These are phyloP conservation scores for Triticum timopheevii DNA, from an alignment of 176 grass and related monocot genomes.

Conservation along the genomic window DNA sequence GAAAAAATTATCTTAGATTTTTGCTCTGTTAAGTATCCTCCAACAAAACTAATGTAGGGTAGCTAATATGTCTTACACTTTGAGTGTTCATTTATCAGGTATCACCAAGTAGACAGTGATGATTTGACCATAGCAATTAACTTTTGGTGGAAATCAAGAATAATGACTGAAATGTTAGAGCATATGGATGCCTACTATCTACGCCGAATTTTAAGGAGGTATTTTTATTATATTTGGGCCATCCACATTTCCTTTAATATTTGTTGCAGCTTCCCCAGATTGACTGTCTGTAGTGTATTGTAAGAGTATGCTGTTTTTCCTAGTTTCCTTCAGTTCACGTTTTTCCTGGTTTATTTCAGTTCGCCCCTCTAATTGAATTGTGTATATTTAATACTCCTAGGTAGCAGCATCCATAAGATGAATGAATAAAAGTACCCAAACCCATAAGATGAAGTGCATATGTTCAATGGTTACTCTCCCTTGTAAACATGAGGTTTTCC, in stretches of 20 bases:
- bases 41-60: neutral
- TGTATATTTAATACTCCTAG: neutral
- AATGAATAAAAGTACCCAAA: neutral
- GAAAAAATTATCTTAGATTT: neutral
- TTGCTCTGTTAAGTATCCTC: constrained; percentile 6
- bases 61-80: constrained; percentile 5
- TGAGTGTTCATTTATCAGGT: constrained; percentile 62
- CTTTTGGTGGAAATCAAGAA: constrained; percentile 93
- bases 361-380: neutral
- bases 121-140: constrained; percentile 93
- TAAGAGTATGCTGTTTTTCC: neutral
- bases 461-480: neutral
- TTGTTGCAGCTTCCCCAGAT: neutral
- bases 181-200: constrained; percentile 99
- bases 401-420: neutral
- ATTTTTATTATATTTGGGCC: constrained; percentile 33
- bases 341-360: neutral
- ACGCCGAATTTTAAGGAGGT: constrained; percentile 84
- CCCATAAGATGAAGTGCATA: neutral
- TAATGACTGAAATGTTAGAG: constrained; percentile 80
- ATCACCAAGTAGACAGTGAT: constrained; percentile 94
- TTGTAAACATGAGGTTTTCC: neutral
- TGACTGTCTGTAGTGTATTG: neutral
- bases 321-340: neutral
- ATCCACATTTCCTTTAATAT: neutral